Conservation (phyloP, 1,139 yeast species). For the Magnusiomyces fungicola region DNA sequence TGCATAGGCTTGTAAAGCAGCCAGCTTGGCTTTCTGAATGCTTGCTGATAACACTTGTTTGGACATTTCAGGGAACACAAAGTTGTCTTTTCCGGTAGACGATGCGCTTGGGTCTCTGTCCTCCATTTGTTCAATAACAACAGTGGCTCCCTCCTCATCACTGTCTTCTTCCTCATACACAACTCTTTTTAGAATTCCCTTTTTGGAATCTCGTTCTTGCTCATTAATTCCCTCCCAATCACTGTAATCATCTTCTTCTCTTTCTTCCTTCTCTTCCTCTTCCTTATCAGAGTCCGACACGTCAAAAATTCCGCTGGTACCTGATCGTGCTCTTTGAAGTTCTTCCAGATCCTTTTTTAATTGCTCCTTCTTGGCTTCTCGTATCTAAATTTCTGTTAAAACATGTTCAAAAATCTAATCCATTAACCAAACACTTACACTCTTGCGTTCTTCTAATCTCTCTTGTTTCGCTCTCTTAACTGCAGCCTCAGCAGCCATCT, state of each 20-base stretch:
- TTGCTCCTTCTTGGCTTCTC: constrained; percentile 13
- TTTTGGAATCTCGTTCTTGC: constrained; percentile 12
- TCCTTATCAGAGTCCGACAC: constrained; percentile 10
- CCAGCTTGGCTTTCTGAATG: constrained; percentile 29
- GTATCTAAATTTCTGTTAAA: constrained; percentile 4
- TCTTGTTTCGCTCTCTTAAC: constrained; percentile 71
- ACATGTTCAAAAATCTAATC: background rate
- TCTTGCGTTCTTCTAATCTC: constrained; percentile 68
- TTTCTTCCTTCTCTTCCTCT: constrained; percentile 2
- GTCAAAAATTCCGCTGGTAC: constrained; percentile 3
- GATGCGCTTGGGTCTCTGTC: constrained; percentile 4
- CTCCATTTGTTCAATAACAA: constrained; percentile 28
- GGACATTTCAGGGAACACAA: constrained; percentile 27
- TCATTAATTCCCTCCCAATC: constrained; percentile 34
- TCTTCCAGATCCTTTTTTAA: constrained; percentile 12
- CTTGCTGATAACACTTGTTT: constrained; percentile 33
- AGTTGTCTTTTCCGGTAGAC: constrained; percentile 20
- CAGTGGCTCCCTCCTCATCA: constrained; percentile 24
- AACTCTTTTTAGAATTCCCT: constrained; percentile 57
- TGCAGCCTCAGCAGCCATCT: constrained; percentile 67
- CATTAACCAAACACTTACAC: constrained; percentile 26
- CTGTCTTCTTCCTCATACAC: constrained; percentile 26
- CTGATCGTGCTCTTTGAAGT: constrained; percentile 10
- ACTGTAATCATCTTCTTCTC: constrained; percentile 19
- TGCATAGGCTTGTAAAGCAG: constrained; percentile 26